Conservation (phyloP, 176 grass and related monocot species). For the Phoenix roebelenii region DNA sequence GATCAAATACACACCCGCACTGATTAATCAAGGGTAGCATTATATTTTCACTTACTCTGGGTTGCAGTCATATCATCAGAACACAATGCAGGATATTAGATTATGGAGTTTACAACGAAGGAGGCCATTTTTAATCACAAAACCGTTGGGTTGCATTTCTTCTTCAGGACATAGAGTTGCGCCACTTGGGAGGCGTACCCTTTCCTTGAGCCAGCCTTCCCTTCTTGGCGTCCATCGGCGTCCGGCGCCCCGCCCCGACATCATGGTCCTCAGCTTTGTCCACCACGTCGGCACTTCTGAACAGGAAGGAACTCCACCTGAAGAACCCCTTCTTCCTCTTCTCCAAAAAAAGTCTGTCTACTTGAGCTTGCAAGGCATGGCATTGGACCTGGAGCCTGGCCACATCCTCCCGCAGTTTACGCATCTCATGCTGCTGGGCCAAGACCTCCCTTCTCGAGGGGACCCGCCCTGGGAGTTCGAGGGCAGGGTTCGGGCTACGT, state of each 20-base stretch:
- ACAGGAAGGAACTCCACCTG: conserved; percentile 75
- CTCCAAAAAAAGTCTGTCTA: conserved; percentile 48
- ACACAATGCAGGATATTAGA: too few species aligned
- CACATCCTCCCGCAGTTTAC: conserved; percentile 77
- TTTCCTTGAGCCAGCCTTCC: conserved; percentile 8
- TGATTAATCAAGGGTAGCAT: too few species aligned
- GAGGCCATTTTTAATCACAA: too few species aligned
- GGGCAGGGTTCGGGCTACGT: conserved; percentile 44
- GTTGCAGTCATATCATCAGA: too few species aligned
- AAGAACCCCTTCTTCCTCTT: conserved; percentile 55
- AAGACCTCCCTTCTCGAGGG: conserved; percentile 74
- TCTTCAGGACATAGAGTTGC: conserved; percentile 55
- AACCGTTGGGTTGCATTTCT: too few species aligned
- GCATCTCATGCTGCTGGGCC: conserved; percentile 78
- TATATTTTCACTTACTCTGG: too few species aligned
- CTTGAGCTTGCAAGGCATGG: conserved; percentile 62
- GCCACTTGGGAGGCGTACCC: conserved; percentile 49
- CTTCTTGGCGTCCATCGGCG: conserved; percentile 46
- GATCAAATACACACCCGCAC: too few species aligned
- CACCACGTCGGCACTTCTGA: conserved; percentile 35
- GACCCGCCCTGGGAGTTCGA: conserved; percentile 55
- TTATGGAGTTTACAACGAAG: too few species aligned
- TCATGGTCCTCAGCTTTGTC: conserved; percentile 54
- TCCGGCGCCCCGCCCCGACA: conserved; percentile 41
- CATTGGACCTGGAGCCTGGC: conserved; percentile 75